phyloP scores from a whole-genome alignment of 441 rosid species.

The Syzygium syzygioides region DNA sequence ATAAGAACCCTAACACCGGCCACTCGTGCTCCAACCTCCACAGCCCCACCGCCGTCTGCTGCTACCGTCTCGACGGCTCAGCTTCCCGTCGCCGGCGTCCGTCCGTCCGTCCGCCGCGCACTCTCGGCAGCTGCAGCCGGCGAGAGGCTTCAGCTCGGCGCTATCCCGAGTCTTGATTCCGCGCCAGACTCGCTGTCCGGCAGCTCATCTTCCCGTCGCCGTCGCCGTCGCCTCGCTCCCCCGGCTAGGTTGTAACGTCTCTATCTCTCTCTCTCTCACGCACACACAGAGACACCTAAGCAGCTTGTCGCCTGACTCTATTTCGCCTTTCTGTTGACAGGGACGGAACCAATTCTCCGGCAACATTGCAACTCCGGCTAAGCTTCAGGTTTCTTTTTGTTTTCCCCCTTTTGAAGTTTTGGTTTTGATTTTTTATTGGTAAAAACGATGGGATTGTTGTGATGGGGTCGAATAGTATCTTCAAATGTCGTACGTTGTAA shows the following conservation, averaged over 20 bases:
- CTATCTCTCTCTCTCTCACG: constrained; percentile 19
- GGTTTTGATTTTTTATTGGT: not conserved
- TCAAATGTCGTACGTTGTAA: not conserved
- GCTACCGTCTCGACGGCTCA: not conserved
- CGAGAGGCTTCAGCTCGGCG: not conserved
- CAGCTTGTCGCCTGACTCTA: not conserved
- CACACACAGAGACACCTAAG: not conserved
- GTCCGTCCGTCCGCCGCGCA: not conserved
- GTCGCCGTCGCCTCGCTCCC: not conserved
- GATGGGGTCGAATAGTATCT: not conserved
- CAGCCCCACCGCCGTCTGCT: not conserved
- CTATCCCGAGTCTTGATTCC: not conserved
- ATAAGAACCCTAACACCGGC: not conserved
- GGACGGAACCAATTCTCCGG: not conserved
- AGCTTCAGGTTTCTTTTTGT: not conserved
- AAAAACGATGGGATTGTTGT: not conserved
- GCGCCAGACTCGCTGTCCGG: not conserved
- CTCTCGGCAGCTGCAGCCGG: not conserved
- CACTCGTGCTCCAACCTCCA: not conserved
- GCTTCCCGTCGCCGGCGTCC: not conserved
- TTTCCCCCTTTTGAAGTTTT: not conserved
- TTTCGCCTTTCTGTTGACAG: not conserved
- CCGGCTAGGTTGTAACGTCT: constrained; percentile 21
- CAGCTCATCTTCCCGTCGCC: not conserved
- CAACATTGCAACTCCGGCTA: not conserved